phyloP scores from a whole-genome alignment of 2,329 filamentous ascomycete species.

The Coniochaeta ligniaria region DNA sequence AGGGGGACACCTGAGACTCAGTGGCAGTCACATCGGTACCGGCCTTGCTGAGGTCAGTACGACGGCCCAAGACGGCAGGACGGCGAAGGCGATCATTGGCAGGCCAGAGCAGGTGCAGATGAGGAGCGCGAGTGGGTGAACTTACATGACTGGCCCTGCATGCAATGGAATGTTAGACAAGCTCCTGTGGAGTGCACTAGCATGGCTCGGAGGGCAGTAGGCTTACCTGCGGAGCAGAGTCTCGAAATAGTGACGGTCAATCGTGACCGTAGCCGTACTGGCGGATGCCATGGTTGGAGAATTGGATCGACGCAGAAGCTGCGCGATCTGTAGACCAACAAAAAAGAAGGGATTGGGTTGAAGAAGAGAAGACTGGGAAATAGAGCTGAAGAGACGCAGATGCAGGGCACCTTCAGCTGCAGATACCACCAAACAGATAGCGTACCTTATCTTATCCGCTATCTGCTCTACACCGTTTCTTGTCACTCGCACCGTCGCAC shows the following conservation, averaged over 20 bases:
- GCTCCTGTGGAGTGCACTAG: background rate
- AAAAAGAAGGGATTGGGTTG: background rate
- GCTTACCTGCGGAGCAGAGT: slow-evolving; percentile 54
- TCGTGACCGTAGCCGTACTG: slow-evolving; percentile 33
- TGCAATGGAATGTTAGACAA: slow-evolving; percentile 1
- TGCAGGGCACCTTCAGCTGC: too few species aligned
- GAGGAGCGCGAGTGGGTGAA: background rate
- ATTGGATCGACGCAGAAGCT: background rate
- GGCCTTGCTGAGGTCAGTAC: slow-evolving; percentile 6
- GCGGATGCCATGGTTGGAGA: background rate
- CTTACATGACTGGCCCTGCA: slow-evolving; percentile 5
- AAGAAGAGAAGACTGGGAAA: background rate
- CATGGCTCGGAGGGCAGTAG: background rate
- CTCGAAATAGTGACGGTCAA: slow-evolving; percentile 55
- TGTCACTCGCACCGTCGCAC: background rate
- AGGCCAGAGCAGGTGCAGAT: background rate
- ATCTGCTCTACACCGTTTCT: background rate
- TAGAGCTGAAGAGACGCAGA: background rate
- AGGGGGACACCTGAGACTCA: slow-evolving; percentile 40
- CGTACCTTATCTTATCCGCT: background rate
- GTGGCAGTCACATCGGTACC: slow-evolving; percentile 17
- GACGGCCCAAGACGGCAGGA: background rate
- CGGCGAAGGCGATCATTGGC: background rate
- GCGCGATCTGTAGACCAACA: background rate
- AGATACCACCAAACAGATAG: background rate